Percentiles rank a stretch among this genome's conserved stretches.
Evolutionary conservation across 2,329 filamentous ascomycete species (phyloP).

Genomic region (Pyricularia sp.): DNA sequence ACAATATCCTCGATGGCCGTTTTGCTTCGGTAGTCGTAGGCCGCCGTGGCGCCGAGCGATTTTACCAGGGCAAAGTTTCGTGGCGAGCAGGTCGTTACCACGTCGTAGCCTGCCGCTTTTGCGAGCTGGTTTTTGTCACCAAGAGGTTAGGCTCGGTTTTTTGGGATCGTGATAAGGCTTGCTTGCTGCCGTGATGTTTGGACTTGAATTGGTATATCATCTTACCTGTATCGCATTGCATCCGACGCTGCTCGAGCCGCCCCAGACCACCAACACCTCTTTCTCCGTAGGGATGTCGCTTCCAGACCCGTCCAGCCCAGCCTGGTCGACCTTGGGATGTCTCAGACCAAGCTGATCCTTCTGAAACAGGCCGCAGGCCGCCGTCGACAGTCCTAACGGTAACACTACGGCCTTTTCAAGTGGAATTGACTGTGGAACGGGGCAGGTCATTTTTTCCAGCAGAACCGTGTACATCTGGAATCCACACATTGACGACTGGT

Average conservation of each 20-base stretch:
- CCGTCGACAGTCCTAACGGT: slow-evolving; percentile 16
- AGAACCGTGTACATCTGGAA: slow-evolving; percentile 14
- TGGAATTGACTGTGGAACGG: slow-evolving; percentile 13
- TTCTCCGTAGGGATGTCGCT: not conserved
- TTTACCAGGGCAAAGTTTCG: slow-evolving; percentile 19
- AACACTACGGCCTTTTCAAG: slow-evolving; percentile 15
- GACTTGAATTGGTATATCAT: not conserved
- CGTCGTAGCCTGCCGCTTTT: slow-evolving; percentile 27
- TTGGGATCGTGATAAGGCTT: not conserved
- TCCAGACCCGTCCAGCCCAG: not conserved
- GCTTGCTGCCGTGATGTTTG: not conserved
- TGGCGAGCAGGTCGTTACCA: slow-evolving; percentile 22
- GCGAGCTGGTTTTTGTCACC: slow-evolving; percentile 22
- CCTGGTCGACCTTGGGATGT: slow-evolving; percentile 3
- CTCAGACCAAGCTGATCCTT: slow-evolving; percentile 11
- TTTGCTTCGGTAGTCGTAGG: slow-evolving; percentile 22
- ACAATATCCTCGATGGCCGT: slow-evolving; percentile 9
- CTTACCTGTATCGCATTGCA: slow-evolving; percentile 22
- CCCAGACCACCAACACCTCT: slow-evolving; percentile 19
- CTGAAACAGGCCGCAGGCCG: slow-evolving; percentile 13
- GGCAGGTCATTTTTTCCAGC: not conserved
- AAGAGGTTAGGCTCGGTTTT: no score
- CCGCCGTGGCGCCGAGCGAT: slow-evolving; percentile 22
- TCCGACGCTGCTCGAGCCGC: slow-evolving; percentile 32
- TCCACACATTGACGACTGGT: slow-evolving; percentile 5